A percentile compares a stretch with the other conserved stretches of the same genome.
These are phyloP conservation scores for Neurospora sp. DNA, from an alignment of 495 filamentous ascomycete genomes.

Conservation along the genomic window DNA sequence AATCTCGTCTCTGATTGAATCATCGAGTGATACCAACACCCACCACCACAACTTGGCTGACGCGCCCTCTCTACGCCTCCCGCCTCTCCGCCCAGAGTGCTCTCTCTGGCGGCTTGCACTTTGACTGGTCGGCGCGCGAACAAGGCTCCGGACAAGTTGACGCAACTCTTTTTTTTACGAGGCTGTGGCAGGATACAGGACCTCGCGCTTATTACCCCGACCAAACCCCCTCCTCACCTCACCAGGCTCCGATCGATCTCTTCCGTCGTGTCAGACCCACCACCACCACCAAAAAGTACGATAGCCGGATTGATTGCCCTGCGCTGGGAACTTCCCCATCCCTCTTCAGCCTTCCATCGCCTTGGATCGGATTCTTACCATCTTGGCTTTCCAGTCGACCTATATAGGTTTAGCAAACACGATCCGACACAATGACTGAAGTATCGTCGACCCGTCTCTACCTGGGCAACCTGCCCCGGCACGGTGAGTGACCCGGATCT, in stretches of 20 bases:
- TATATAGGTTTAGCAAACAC: neutral
- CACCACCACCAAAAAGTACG: neutral
- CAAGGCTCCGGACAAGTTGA: neutral
- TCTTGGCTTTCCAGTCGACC: conserved; percentile 5
- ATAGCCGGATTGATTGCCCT: neutral
- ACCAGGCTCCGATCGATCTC: neutral
- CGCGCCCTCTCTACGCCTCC: neutral
- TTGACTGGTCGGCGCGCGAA: neutral
- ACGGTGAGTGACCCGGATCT: conserved; percentile 55
- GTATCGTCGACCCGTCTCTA: conserved; percentile 91
- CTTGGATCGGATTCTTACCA: neutral
- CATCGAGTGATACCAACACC: neutral
- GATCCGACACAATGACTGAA: conserved; percentile 46
- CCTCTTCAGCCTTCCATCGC: neutral
- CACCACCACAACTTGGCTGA: neutral
- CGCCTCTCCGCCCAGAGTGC: neutral
- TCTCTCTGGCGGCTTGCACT: neutral
- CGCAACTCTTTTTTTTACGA: neutral
- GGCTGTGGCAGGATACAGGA: neutral
- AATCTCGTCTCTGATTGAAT: neutral
- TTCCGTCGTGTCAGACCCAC: neutral
- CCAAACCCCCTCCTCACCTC: neutral
- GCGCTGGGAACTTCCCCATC: neutral
- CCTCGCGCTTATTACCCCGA: neutral
- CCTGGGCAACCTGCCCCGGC: conserved; percentile 93